Base-by-base conservation (phyloP, 208 protist genomes). In the Trypanosoma melophagium region DNA sequence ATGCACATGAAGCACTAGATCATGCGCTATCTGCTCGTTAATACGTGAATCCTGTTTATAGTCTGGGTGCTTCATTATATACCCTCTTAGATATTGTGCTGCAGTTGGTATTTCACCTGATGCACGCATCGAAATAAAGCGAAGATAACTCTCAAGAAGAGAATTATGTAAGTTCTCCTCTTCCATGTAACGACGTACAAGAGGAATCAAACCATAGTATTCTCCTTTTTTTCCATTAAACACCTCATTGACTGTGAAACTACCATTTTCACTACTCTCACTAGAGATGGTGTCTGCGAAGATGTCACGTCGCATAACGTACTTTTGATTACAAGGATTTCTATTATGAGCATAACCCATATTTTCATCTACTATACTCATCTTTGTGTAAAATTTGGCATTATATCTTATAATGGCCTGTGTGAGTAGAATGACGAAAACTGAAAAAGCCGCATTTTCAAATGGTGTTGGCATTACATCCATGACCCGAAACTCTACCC, bases 401-500 rank as follows among this genome's bases (percentile, higher is more conserved):
- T 96, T 86, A 71, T 99, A 98, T 53, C 85, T 92, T 53, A 98
- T 81, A 66, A 99, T 99, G 16, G 90, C 92, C 28, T 93, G 86
- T 0, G 96, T 96, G 8, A 99, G 69, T 9, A 99, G 84, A 12
- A 95, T 74, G 17, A 98, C 92, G 63, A 99, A 98, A 41, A 98
- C 88, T 17, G 92, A 89, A 57, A 98, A 99, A 17, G 98, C 98
- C 7, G 98, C 95, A 76, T 99, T 99, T 83, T 99, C 98, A 78
- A 99, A 99, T 55, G 99, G 97, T 0, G 98, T 99, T 2, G 98
- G 82, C 79, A 96, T 87, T 16, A 98, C 83, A 62, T 98, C 93
- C 92, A 98, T 97, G 40, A 95, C 86, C 51, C 95, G 88, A 85
- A 99, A 99, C 80, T 99, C 98, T 3, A 99, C 97, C 54, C 98